phyloP scores from a whole-genome alignment of 2,329 filamentous ascomycete species.

The Fusarium redolens region DNA sequence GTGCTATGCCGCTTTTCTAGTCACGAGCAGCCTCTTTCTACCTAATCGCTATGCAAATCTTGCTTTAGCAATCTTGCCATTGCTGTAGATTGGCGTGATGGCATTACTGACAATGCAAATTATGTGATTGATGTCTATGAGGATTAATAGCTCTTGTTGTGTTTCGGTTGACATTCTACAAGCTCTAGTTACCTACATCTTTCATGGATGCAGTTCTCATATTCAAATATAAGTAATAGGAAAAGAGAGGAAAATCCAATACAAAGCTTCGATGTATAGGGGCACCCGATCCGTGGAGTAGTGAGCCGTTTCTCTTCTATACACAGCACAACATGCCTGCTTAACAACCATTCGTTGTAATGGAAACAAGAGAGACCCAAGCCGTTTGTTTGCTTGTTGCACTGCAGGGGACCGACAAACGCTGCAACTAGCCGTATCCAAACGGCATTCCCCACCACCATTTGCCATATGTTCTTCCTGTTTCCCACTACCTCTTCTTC shows the following conservation, averaged over 20 bases:
- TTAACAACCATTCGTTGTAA: fast-evolving
- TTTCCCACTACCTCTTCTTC: neutral
- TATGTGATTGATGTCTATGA: no score
- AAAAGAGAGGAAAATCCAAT: neutral
- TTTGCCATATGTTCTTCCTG: neutral
- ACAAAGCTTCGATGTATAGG: fast-evolving
- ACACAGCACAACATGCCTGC: fast-evolving
- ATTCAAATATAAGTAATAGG: no score
- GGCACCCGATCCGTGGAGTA: fast-evolving
- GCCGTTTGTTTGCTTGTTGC: neutral
- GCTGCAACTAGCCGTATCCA: neutral
- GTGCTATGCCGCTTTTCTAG: constrained; percentile 27
- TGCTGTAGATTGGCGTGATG: no score
- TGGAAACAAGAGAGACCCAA: neutral
- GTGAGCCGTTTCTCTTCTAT: fast-evolving
- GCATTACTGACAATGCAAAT: no score
- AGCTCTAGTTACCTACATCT: no score
- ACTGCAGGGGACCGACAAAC: neutral
- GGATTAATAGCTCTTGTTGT: no score
- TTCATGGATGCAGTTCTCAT: no score
- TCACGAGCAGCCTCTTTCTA: neutral
- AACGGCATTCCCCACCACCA: neutral
- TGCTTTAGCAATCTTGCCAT: no score
- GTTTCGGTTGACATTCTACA: no score
- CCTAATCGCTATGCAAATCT: no score